A percentile compares a stretch with the other conserved stretches of the same genome.
Evolutionary conservation across 305 asterid species (phyloP).

Genomic region (Rubia peregrina): DNA sequence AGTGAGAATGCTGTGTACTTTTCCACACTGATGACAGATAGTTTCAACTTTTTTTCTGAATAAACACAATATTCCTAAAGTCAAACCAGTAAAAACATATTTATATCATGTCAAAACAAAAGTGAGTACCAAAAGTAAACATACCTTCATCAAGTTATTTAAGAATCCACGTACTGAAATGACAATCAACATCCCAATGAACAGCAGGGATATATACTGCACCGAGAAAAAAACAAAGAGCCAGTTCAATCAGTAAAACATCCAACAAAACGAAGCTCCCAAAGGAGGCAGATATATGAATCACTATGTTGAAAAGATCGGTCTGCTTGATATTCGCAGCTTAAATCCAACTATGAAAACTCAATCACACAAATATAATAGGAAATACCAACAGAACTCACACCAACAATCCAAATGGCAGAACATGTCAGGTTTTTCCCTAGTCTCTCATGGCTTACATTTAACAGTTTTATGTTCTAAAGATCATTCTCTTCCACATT

Average conservation of each 20-base stretch:
- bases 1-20: not conserved
- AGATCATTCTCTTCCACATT: not conserved
- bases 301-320: not conserved
- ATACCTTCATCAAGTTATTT: conserved; percentile 88
- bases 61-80: not conserved
- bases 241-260: not conserved
- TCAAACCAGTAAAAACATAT: not conserved
- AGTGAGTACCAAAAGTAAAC: conserved; percentile 5
- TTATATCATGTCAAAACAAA: not conserved
- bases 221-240: conserved; percentile 23
- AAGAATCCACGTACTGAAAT: conserved; percentile 93
- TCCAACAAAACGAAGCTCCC: not conserved
- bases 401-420: not conserved
- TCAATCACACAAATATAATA: not conserved
- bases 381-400: not conserved
- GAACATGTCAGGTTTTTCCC: not conserved
- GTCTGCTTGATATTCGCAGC: not conserved
- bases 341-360: not conserved
- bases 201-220: conserved; percentile 92
- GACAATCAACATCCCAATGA: conserved; percentile 92
- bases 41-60: not conserved
- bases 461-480: not conserved
- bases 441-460: not conserved
- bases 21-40: no score
- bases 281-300: not conserved